Conservation (phyloP, 495 filamentous ascomycete genomes). For the Aspergillus hancockii region DNA sequence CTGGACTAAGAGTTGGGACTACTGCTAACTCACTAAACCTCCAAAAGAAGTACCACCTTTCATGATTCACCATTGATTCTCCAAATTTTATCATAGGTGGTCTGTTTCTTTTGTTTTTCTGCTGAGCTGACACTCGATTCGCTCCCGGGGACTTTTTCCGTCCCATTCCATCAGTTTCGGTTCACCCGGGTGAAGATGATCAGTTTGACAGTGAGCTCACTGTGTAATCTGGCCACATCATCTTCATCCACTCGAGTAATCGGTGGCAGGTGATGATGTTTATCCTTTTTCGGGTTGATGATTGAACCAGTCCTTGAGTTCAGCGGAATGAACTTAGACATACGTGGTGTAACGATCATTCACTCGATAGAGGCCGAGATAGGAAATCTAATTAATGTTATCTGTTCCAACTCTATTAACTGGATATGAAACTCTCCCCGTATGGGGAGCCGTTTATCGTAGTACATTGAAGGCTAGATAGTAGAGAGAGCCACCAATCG, state of each 20-base stretch:
- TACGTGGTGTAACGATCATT: not conserved
- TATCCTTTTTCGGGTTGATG: not conserved
- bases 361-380: not conserved
- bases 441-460: not conserved
- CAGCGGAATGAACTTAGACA: not conserved
- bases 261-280: not conserved
- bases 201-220: not conserved
- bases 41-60: not conserved
- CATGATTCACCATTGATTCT: no score
- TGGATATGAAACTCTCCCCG: not conserved
- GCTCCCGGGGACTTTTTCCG: not conserved
- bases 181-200: not conserved
- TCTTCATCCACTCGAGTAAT: not conserved
- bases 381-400: not conserved
- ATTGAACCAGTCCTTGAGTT: not conserved
- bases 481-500: not conserved
- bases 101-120: not conserved
- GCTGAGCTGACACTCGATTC: not conserved
- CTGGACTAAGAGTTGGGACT: not conserved
- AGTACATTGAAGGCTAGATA: not conserved
- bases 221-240: conserved; percentile 2
- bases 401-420: not conserved
- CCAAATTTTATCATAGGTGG: not conserved
- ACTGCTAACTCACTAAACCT: not conserved
- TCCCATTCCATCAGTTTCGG: not conserved